phyloP scores from a whole-genome alignment of 768 basidiomycete species.

The Xerocomellus chrysenteron region DNA sequence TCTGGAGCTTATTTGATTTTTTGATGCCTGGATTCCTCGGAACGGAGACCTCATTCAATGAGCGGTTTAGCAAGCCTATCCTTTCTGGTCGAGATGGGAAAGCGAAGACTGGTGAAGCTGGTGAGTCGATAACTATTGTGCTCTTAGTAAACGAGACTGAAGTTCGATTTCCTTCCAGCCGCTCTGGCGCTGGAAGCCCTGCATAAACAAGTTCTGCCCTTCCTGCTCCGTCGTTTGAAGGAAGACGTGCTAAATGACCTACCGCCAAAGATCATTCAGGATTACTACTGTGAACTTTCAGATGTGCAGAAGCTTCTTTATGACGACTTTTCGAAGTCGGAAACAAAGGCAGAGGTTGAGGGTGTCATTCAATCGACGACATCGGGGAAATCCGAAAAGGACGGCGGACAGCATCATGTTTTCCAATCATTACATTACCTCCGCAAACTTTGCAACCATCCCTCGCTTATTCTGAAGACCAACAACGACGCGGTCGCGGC shows the following conservation, averaged over 20 bases:
- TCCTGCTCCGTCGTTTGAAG: conserved; percentile 92
- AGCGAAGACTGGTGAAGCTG: conserved; percentile 90
- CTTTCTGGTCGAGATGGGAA: conserved; percentile 94
- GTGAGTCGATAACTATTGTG: conserved; percentile 44
- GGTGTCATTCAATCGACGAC: conserved; percentile 55
- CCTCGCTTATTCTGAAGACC: conserved; percentile 82
- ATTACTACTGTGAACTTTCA: conserved; percentile 97
- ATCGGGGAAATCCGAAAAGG: conserved; percentile 34
- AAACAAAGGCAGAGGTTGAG: conserved; percentile 62
- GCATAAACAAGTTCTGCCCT: conserved; percentile 99
- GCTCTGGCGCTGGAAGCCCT: conserved; percentile 92
- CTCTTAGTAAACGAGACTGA: not conserved
- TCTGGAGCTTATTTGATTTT: conserved; percentile 99
- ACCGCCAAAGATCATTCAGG: conserved; percentile 99
- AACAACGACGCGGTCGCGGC: conserved; percentile 56
- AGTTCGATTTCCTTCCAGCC: conserved; percentile 48
- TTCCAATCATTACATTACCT: conserved; percentile 98
- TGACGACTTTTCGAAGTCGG: conserved; percentile 87
- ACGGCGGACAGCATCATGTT: conserved; percentile 73
- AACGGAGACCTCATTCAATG: conserved; percentile 92
- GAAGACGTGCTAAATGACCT: conserved; percentile 95
- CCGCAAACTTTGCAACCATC: conserved; percentile 97
- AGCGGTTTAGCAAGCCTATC: conserved; percentile 95
- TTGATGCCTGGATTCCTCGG: conserved; percentile 99
- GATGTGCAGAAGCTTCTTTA: conserved; percentile 92